Evolutionary conservation across 1,284 basidiomycete genomes (phyloP), one percentile per base, ranked within the genome.

Genomic region (Vanrija sp.): DNA sequence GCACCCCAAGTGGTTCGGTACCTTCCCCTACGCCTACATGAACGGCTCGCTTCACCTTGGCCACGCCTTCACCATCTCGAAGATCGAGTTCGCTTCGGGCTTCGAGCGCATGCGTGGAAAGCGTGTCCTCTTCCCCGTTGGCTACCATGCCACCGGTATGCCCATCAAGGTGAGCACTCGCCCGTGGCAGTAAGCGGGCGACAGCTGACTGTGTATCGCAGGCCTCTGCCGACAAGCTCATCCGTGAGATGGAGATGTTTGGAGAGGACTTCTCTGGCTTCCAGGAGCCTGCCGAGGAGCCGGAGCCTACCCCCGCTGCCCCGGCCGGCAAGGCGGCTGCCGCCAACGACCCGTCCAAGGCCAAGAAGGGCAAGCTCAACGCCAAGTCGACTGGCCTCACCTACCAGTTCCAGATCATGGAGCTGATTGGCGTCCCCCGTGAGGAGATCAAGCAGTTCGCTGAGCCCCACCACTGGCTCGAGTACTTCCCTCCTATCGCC

Each of bases 361-460:
- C 86, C 12, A 96, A 93, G 76, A 99, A 99, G 80, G 95, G 94
- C 56, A 99, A 99, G 78, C 79, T 98, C 25, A 84, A 85, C 29
- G 91, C 91, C 19, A 98, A 99, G 79, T 86, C 88, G 3, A 96
- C 94, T 8, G 95, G 95, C 3, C 82, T 92, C 65, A 88, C 87
- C 54, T 98, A 98, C 79, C 96, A 99, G 76, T 99, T 98, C 83
- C 95, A 98, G 81, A 98, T 98, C 75, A 89, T 98, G 86, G 88
- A 95, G 75, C 89, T 90, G 47, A 89, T 93, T 65, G 88, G 88
- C 56, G 87, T 98, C 12, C 89, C 92, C 23, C 84, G 87, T 49
- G 77, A 81, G 19, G 93, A 98, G 71, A 93, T 98, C 79, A 93
- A 95, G 75, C 87, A 91, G 74, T 99, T 99, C 66, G 91, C 94